A percentile compares a stretch with the other conserved stretches of the same genome.
These are phyloP conservation scores for Guyanaporus albipodus DNA, from an alignment of 768 basidiomycete genomes.

Conservation along the genomic window DNA sequence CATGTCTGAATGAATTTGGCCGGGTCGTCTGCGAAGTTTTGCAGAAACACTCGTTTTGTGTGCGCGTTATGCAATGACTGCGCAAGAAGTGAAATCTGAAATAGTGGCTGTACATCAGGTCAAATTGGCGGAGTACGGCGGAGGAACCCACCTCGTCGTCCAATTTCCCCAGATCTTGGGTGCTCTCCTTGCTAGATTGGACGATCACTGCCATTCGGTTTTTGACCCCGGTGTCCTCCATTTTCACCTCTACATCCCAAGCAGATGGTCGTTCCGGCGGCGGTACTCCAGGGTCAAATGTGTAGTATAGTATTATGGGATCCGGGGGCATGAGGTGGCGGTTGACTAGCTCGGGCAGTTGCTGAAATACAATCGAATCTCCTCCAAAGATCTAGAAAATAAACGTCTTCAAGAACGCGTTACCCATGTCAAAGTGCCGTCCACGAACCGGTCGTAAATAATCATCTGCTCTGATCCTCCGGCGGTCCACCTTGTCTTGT, in stretches of 20 bases:
- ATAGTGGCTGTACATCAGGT: slow-evolving; percentile 16
- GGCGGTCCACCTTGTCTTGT: slow-evolving; percentile 79
- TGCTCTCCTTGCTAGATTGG: slow-evolving; percentile 65
- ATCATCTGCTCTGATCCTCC: slow-evolving; percentile 66
- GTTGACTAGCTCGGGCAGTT: slow-evolving; percentile 82
- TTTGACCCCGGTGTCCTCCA: slow-evolving; percentile 76
- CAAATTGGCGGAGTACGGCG: slow-evolving; percentile 3
- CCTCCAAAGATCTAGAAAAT: slow-evolving; percentile 59
- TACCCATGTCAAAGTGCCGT: neutral
- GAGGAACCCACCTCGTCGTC: slow-evolving; percentile 76
- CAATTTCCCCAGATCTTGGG: slow-evolving; percentile 60
- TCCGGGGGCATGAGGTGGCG: slow-evolving; percentile 73
- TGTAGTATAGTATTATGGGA: slow-evolving; percentile 78
- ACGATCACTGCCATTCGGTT: slow-evolving; percentile 70
- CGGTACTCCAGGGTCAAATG: slow-evolving; percentile 54
- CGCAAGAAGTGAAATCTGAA: slow-evolving; percentile 74
- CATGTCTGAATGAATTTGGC: slow-evolving; percentile 82
- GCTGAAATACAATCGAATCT: slow-evolving; percentile 70
- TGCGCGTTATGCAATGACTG: slow-evolving; percentile 86
- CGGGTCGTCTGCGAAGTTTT: slow-evolving; percentile 76
- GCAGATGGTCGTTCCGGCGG: slow-evolving; percentile 71
- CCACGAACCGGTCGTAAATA: slow-evolving; percentile 54
- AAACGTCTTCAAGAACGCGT: neutral
- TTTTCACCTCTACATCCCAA: slow-evolving; percentile 86
- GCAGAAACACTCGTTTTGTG: slow-evolving; percentile 81